phyloP scores from a whole-genome alignment of 352 stramenopile genomes.

The Pythium brachiatum region DNA sequence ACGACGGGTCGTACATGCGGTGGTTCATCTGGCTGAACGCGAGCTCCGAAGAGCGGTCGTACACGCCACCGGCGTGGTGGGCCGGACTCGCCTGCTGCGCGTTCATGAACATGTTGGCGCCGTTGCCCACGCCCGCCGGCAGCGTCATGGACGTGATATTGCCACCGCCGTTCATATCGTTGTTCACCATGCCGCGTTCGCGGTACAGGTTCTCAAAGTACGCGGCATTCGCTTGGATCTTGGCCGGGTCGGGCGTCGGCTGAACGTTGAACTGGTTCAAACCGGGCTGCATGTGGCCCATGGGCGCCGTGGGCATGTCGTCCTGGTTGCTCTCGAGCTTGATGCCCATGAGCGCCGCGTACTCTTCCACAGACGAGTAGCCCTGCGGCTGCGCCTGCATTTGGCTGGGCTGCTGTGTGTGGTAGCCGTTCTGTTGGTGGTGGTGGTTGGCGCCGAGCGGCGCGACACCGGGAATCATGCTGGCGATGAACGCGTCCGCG shows the following conservation, averaged over 20 bases:
- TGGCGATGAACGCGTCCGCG: conserved; percentile 45
- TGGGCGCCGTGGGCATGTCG: conserved; percentile 28
- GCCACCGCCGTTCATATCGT: conserved; percentile 26
- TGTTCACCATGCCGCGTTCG: conserved; percentile 42
- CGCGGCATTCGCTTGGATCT: conserved; percentile 78
- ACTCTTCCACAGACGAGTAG: conserved; percentile 68
- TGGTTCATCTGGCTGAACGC: conserved; percentile 60
- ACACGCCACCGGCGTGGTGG: conserved; percentile 29
- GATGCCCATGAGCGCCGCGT: conserved; percentile 80
- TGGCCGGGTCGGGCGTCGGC: conserved; percentile 41
- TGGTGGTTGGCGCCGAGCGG: conserved; percentile 14
- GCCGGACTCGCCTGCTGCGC: conserved; percentile 31
- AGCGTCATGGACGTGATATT: conserved; percentile 21
- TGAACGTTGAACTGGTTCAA: conserved; percentile 38
- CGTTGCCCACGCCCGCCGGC: conserved; percentile 50
- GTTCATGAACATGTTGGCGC: conserved; percentile 45
- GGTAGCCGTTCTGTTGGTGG: conserved; percentile 8
- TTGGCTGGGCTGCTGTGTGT: conserved; percentile 24
- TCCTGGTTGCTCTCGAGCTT: conserved; percentile 65
- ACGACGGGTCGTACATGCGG: conserved; percentile 67
- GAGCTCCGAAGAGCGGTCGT: conserved; percentile 55
- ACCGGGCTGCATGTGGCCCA: conserved; percentile 30
- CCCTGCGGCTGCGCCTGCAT: conserved; percentile 23
- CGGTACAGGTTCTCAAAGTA: conserved; percentile 82
- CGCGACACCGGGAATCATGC: conserved; percentile 42